These are phyloP conservation scores for Beauveria sp. DNA, from an alignment of 2,329 filamentous ascomycete species.

Conservation along the genomic window DNA sequence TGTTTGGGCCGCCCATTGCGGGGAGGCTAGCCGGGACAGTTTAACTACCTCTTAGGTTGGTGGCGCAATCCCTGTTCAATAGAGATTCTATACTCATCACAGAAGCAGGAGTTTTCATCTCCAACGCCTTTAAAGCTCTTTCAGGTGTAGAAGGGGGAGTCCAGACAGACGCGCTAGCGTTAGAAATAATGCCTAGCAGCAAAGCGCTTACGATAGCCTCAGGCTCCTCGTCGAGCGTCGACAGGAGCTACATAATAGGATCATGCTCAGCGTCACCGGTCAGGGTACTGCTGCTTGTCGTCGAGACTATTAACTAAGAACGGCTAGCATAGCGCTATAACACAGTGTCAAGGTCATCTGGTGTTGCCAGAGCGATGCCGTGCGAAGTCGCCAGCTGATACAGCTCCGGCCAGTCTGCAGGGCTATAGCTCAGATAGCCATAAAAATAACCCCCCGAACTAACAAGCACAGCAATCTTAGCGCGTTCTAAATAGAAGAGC, in stretches of 20 bases:
- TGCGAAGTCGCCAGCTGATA: not conserved
- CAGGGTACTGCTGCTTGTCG: not conserved
- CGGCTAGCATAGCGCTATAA: not conserved
- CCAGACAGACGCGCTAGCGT: not conserved
- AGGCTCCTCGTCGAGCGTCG: not conserved
- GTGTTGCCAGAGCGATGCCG: not conserved
- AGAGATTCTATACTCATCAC: not conserved
- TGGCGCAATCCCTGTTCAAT: not conserved
- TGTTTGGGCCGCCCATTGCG: not conserved
- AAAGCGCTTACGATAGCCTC: not conserved
- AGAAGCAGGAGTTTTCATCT: not conserved
- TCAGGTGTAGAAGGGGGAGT: not conserved
- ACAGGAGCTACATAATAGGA: not conserved
- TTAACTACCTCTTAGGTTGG: not conserved
- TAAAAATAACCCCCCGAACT: not conserved
- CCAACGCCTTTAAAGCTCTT: not conserved
- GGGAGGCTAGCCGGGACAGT: not conserved
- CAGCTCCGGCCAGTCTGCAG: not conserved
- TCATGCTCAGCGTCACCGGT: not conserved
- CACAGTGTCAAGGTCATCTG: not conserved
- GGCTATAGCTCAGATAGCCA: not conserved
- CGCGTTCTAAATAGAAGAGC: not conserved
- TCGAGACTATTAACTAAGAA: not conserved
- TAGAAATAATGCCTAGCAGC: not conserved
- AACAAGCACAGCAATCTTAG: not conserved